Percentiles rank a stretch among this genome's conserved stretches.
Conservation (phyloP, 768 basidiomycete species). For the Porphyrellus cyaneotinctus region DNA sequence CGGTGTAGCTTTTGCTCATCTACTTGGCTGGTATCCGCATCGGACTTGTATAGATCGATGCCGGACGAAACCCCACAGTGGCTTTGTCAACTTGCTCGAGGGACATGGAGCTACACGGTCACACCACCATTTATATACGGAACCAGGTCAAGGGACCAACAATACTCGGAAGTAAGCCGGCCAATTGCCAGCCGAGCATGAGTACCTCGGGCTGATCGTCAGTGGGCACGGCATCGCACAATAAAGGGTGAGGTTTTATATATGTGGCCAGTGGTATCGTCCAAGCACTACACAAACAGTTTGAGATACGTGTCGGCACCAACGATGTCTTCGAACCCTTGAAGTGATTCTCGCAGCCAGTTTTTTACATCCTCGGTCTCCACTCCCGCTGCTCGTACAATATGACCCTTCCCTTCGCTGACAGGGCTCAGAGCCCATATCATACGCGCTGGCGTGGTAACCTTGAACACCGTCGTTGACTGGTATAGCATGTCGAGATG, state of each 20-base stretch:
- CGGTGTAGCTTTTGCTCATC: constrained; percentile 53
- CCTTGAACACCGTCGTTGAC: constrained; percentile 59
- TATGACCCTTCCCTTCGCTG: constrained; percentile 41
- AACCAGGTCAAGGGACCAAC: too few relatives aligned
- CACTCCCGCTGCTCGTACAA: constrained; percentile 71
- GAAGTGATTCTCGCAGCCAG: constrained; percentile 62
- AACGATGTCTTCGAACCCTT: constrained; percentile 46
- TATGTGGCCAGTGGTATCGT: neutral
- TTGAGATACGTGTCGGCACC: constrained; percentile 64
- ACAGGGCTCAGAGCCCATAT: constrained; percentile 81
- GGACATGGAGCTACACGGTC: too few relatives aligned
- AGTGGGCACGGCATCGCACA: too few relatives aligned
- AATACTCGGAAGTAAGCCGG: too few relatives aligned
- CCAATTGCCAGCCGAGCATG: too few relatives aligned
- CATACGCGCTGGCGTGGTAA: constrained; percentile 48
- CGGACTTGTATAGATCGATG: constrained; percentile 39
- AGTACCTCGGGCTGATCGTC: too few relatives aligned
- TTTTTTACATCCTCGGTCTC: constrained; percentile 71
- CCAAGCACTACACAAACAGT: constrained; percentile 45
- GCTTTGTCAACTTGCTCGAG: neutral
- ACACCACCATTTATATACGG: too few relatives aligned
- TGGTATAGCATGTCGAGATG: constrained; percentile 49
- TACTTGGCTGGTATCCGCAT: constrained; percentile 46
- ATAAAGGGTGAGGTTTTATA: too few relatives aligned
- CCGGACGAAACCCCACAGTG: neutral